Base-by-base conservation (phyloP, 352 stramenopile species). In the Phytophthora citrophthora region DNA sequence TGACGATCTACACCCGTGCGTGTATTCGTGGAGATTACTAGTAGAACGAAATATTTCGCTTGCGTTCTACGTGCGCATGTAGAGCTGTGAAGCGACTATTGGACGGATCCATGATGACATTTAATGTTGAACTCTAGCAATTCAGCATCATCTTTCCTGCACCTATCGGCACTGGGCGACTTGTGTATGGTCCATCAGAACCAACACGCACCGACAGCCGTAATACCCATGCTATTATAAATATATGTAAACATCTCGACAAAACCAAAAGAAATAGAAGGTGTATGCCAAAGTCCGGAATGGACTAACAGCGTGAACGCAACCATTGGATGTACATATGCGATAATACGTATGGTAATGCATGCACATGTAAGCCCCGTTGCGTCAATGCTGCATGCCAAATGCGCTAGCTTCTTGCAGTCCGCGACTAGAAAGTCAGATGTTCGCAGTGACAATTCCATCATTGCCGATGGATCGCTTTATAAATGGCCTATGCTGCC, bases 371-470 rank as follows among this genome's bases (percentile, higher is more conserved):
- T 20, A 20, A 2, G 20, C 20, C 20, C 20, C 20, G 20, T 20
- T 20, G 26, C 26, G 26, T 7, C 26, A 29, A 7, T 29, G 26
- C 26, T 20, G 20, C 20, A 20, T 20, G 20, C 20, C 20, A 20
- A 20, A 20, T 29, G 26, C 26, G 3, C 26, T 29, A 9, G 3
- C 59, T n/a, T n/a, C n/a, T n/a, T n/a, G n/a, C n/a, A n/a, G n/a
- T 65, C 40, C 6, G 9, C 48, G 24, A 43, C 45, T 23, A 43
- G 16, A 32, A 61, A 54, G 23, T 51, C 57, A 61, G 49, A 54
- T 67, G 41, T 34, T 67, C 34, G 58, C 20, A 20, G 20, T 29
- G 26, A 29, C 26, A 29, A 29, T 29, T 29, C 4, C 26, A 4
- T 47, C 43, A 32, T 23, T 23, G 40, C 7, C 52, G 16, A 51